Base-by-base conservation (phyloP, 257 asterid genomes). In the Vinca minor region DNA sequence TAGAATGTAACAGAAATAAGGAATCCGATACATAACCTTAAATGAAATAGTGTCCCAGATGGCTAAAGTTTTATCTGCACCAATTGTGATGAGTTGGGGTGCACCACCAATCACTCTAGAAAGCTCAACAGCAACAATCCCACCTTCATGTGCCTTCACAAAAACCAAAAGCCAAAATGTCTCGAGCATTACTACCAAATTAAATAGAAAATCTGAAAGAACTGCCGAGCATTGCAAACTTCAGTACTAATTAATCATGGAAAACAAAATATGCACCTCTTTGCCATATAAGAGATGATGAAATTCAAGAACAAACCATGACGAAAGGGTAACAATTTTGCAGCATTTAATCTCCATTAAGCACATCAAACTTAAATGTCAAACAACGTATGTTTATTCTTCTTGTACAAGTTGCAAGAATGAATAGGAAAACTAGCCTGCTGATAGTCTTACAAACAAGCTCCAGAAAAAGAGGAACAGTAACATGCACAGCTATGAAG, bases 81-180 rank as follows among this genome's bases (percentile, higher is more conserved):
- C 98, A 77, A 93, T 93, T 58, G 99, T 93, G 74, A 89, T 93
- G 63, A 93, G 95, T 73, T 85, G 97, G 45, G 99, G 99, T 67
- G 97, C 85, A 76, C 91, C 86, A 70, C 96, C 95, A 74, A 76
- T 74, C 73, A 93, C 96, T 78, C 87, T 91, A 71, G 97, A 87
- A 73, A 89, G 97, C 85, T 93, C 97, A 69, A 89, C 71, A 65
- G 96, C 96, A 78, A 84, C 81, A 79, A 93, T 97, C 73, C 96
- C 99, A 21, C 97, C 97, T 35, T 93, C 97, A 82, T 93, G 99
- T 62, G 99, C 99, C 99, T 93, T 23, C 69, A 73, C 61, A 65
- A 65, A 59, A 61, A 63, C 36, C 49, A 38, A 31, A 42, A 34
- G 28, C 31, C 65, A 48, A 62, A 2, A 15, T n/a, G 0, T 29